Evolutionary conservation across 805 yeast species (phyloP).

Genomic region (Sporopachydermia quercuum): DNA sequence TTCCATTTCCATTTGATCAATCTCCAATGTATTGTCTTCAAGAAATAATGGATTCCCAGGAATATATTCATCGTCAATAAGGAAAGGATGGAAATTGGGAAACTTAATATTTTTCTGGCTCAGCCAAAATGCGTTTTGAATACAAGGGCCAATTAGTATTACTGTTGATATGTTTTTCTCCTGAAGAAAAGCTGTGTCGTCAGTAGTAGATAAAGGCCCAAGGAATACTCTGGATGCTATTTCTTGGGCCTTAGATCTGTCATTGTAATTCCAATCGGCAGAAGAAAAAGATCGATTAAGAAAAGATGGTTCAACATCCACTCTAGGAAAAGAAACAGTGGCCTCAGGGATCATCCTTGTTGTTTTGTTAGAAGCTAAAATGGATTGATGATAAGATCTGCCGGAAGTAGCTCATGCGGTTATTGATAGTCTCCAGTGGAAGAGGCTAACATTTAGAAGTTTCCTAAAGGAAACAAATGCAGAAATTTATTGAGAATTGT

Average conservation of each 20-base stretch:
- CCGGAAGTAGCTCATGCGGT: too few species aligned
- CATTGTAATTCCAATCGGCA: conserved; percentile 17
- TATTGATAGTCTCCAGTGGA: too few species aligned
- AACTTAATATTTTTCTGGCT: not conserved
- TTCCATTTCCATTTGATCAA: conserved; percentile 1
- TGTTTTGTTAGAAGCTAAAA: too few species aligned
- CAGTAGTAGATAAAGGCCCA: conserved; percentile 31
- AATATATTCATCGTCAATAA: conserved; percentile 1
- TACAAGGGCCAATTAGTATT: conserved; percentile 21
- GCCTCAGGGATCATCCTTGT: not conserved
- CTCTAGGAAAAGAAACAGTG: conserved; percentile 8
- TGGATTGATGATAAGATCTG: too few species aligned
- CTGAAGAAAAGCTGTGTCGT: conserved; percentile 22
- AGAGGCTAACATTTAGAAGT: too few species aligned
- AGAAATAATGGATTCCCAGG: not conserved
- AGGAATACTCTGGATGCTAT: conserved; percentile 26
- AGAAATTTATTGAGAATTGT: too few species aligned
- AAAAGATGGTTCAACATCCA: conserved; percentile 16
- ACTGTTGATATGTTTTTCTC: conserved; percentile 25
- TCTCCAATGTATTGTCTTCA: conserved; percentile 3
- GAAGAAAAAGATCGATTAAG: conserved; percentile 12
- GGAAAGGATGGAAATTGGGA: not conserved
- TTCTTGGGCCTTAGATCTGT: conserved; percentile 25
- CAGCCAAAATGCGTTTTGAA: conserved; percentile 11
- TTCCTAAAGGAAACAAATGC: too few species aligned